Evolutionary conservation across 805 yeast species (phyloP), one percentile per base, ranked within the genome.

Genomic region (Lachancea kluyveri): DNA sequence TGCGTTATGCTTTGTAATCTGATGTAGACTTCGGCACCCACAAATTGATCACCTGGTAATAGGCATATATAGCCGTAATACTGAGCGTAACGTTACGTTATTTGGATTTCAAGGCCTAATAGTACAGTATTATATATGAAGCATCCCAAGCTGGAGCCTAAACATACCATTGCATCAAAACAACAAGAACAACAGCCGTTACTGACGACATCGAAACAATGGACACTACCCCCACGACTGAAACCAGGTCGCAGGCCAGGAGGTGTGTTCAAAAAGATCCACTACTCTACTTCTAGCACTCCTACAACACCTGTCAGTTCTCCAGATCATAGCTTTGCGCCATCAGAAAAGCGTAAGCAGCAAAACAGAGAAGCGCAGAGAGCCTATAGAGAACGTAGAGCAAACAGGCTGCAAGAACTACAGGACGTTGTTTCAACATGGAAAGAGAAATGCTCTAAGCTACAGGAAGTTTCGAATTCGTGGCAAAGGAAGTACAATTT

Each of bases 331-430:
- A n/a, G 71, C 4, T 95, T 85, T 43, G 74, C 88, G 0, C 94
- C 95, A 0, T 87, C 88, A 1, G 75, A 80, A 14, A 83, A 84
- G 55, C 64, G 95, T 33, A 85, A 85, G 57, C 94, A 94, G 3
- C 96, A 83, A 57, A 87, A 87, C 53, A 64, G 96, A 37, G 94
- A 92, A n/a, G 95, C 96, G 14, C 94, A 88, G 64, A 54, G 95
- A 36, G 94, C 96, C 2, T 84, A 85, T 61, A 64, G 96, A 42
- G 94, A 86, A 54, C 68, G 95, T 42, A 64, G 94, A 46, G 94
- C 95, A 12, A 81, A 82, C 19, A 62, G 87, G 31, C 84, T 86
- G 6, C 76, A 75, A 37, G 94, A 82, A 51, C 64, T 88, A 33
- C 95, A 85, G 53, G 72, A 69, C 7, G 31, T 43, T 2, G 45